Evolutionary conservation across 192 early-diverging fungal species (phyloP), one percentile per base, ranked within the genome.

Genomic region (Coemansia sp.): DNA sequence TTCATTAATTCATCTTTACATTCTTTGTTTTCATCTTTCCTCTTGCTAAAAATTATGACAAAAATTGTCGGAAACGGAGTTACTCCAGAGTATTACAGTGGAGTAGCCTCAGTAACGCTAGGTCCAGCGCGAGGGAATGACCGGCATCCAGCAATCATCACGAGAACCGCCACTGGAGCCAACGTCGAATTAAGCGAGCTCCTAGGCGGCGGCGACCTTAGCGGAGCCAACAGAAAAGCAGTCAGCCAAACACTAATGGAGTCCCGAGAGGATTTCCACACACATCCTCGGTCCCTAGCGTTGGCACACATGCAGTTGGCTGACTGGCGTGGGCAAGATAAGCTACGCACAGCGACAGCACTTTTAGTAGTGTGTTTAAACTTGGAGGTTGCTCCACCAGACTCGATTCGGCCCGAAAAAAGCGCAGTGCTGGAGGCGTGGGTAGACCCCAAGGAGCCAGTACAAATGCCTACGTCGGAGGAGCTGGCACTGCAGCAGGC

Each of bases 361-460:
- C 84, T 93, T 6, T 80, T 99, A 11, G 92, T 93, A 1, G 84
- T 96, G 59, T 99, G 97, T 71, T 83, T 99, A 45, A 96, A 96
- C 75, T 91, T 99, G 63, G 96, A 95, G n/a, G 91, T 92, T 11
- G 90, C 94, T 56, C 97, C 97, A 34, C 97, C 97, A 24, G 97
- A 97, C 76, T 69, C 95, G 29, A 89, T 93, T 58, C 93, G 92
- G 59, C 93, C 97, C 9, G 86, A 84, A 15, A 91, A 93, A 3
- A 92, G 92, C 40, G 94, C 97, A 0, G 94, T 93, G 69, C 71
- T 96, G 43, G 94, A 98, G 77, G 94, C 93, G 38, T 99, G 97
- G 97, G 87, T 96, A 6, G 96, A 99, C 70, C 97, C 97, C 0
- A 89, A 87, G 40, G 87, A 89, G 0, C 73, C 92, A 1, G 62